These are phyloP conservation scores for Aspergillus persii DNA, from an alignment of 2,329 filamentous ascomycete genomes.

Conservation along the genomic window DNA sequence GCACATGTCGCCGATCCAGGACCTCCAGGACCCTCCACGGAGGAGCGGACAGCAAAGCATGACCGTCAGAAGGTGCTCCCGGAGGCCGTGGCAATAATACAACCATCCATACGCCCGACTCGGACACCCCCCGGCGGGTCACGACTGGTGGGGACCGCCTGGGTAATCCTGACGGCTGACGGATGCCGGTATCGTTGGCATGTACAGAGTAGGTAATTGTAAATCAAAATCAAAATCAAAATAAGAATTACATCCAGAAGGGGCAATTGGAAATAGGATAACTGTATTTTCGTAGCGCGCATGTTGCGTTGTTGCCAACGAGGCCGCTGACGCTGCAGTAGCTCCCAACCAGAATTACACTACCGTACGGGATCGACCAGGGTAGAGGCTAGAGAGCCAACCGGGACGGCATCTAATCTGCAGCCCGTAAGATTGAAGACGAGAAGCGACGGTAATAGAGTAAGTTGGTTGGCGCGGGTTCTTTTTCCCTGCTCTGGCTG, in stretches of 20 bases:
- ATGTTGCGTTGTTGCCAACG: conserved; percentile 20
- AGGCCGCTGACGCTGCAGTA: conserved; percentile 23
- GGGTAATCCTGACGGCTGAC: not conserved
- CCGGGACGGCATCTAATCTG: conserved; percentile 1
- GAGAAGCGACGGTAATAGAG: not conserved
- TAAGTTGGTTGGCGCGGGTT: not conserved
- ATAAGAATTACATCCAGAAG: too few species aligned
- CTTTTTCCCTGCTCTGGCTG: not conserved
- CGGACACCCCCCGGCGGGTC: not conserved
- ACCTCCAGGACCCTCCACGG: too few species aligned
- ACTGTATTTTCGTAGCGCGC: conserved; percentile 9
- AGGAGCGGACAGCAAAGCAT: too few species aligned
- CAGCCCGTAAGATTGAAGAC: not conserved
- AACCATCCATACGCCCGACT: not conserved
- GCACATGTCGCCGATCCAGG: conserved; percentile 11
- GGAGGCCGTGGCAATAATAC: conserved; percentile 18
- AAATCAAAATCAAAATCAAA: too few species aligned
- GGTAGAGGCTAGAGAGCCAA: not conserved
- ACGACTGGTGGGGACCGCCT: not conserved
- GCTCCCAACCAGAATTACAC: conserved; percentile 15
- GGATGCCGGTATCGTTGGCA: not conserved
- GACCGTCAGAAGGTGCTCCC: too few species aligned
- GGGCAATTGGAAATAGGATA: too few species aligned
- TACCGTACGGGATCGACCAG: conserved; percentile 4
- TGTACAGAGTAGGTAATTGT: not conserved